Conservation (phyloP, 164 flowering plant species). For the Liquidambar formosana region DNA sequence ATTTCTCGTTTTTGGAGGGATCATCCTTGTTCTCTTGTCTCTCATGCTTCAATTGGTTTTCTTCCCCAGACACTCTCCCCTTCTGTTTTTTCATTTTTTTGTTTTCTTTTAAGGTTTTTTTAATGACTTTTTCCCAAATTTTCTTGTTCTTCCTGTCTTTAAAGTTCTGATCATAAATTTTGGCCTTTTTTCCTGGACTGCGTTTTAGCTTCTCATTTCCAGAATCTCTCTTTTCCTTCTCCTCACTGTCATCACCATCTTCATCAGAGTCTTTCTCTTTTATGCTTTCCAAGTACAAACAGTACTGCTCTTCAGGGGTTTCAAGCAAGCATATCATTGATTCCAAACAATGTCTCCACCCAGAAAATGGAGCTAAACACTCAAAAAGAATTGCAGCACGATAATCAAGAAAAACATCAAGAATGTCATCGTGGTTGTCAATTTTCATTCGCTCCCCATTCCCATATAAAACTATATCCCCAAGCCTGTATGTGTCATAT, state of each 20-base stretch:
- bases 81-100: not conserved
- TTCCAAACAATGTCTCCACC: conserved; percentile 34
- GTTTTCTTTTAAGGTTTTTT: conserved; percentile 9
- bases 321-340: conserved; percentile 39
- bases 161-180: not conserved
- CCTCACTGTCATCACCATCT: conserved; percentile 3
- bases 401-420: conserved; percentile 43
- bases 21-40: not conserved
- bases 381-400: conserved; percentile 32
- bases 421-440: conserved; percentile 30
- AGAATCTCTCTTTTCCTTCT: not conserved
- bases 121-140: not conserved
- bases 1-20: too few relatives aligned
- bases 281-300: conserved; percentile 18
- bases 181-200: not conserved
- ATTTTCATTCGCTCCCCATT: conserved; percentile 46
- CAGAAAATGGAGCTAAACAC: conserved; percentile 36
- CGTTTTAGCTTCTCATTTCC: not conserved
- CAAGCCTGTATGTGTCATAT: conserved; percentile 38
- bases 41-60: not conserved
- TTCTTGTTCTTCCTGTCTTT: not conserved
- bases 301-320: conserved; percentile 27
- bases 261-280: conserved; percentile 4
- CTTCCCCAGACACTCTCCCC: not conserved
- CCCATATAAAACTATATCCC: conserved; percentile 57